These are phyloP conservation scores for Moringa oleifera DNA, from an alignment of 345 rosid species.

Conservation along the genomic window DNA sequence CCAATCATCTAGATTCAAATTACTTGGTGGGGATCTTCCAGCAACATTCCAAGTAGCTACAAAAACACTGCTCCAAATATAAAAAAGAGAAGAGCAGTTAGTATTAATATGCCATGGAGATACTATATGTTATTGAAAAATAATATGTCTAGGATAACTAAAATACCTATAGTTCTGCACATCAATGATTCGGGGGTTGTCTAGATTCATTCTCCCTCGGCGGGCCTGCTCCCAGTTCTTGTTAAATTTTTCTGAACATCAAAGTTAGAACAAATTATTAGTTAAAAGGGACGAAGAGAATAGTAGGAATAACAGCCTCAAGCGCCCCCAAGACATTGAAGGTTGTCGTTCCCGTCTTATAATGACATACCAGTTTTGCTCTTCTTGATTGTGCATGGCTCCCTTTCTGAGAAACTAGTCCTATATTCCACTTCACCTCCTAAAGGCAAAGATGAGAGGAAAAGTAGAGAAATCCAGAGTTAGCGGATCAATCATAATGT, in stretches of 20 bases:
- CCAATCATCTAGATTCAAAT: slow-evolving; percentile 92
- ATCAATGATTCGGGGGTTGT: slow-evolving; percentile 89
- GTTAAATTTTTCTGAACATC: slow-evolving; percentile 65
- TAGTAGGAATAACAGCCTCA: neutral
- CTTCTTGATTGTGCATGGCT: slow-evolving; percentile 72
- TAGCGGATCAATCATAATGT: too few species aligned
- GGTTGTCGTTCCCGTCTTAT: neutral
- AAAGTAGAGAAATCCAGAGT: too few species aligned
- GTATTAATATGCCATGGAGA: slow-evolving; percentile 1
- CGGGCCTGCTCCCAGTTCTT: slow-evolving; percentile 62
- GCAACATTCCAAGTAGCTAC: slow-evolving; percentile 97
- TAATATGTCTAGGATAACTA: neutral
- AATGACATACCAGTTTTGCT: slow-evolving; percentile 67
- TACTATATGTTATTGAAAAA: neutral
- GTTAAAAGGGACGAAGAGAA: neutral
- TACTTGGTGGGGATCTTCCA: slow-evolving; percentile 83
- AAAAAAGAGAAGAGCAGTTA: slow-evolving; percentile 11
- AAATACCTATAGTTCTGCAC: slow-evolving; percentile 87
- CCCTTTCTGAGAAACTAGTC: slow-evolving; percentile 76
- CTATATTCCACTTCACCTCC: slow-evolving; percentile 65
- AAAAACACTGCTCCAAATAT: slow-evolving; percentile 60
- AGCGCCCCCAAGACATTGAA: neutral
- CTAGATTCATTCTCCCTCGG: slow-evolving; percentile 82
- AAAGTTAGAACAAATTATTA: slow-evolving; percentile 1
- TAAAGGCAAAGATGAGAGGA: slow-evolving; percentile 7